Base-by-base conservation (phyloP, 352 stramenopile species). In the Stephanocyclus meneghinianus region DNA sequence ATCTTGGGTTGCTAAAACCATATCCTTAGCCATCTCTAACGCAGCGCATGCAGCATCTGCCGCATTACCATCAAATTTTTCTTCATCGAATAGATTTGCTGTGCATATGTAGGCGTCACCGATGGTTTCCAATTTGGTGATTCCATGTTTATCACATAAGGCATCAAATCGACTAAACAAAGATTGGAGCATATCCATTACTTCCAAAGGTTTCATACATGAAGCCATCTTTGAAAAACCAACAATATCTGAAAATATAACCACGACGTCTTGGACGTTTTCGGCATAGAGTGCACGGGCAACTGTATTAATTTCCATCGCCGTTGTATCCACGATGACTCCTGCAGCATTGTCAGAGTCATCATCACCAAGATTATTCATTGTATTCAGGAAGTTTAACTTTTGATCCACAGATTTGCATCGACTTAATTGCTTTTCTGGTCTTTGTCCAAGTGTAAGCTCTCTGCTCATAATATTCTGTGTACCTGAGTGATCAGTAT, bases 81-180 rank as follows among this genome's bases (percentile, higher is more conserved):
- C 29, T 11, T 79, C 72, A 60, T 78, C 62, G 15, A 80, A 66
- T 40, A 81, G 16, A 30, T 56, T 56, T 11, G 73, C 51, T 30
- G 65, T 66, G 53, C 73, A 80, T 62, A 97, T 93, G 76, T 97
- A 97, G 9, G 94, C 94, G 81, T 97, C 95, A 16, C 95, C 94
- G 37, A 97, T 97, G 0, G 94, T 97, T 74, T 97, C 93, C 84
- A 97, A 94, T 84, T 97, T 97, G 65, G 95, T 95, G 35, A 97
- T 92, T 18, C 91, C 90, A 78, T 97, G 92, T 80, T 96, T 96
- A 37, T 96, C 93, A 0, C 93, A 96, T 9, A 97, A 75, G 30
- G 95, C 94, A 66, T 97, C 94, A 47, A 97, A 97, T 11, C 91
- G 91, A 51, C 91, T 95, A 66, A 97, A 97, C 0, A 97, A 75